These are phyloP conservation scores for Chlamydomonas sp. DNA, from an alignment of 139 green algal species.

Conservation along the genomic window DNA sequence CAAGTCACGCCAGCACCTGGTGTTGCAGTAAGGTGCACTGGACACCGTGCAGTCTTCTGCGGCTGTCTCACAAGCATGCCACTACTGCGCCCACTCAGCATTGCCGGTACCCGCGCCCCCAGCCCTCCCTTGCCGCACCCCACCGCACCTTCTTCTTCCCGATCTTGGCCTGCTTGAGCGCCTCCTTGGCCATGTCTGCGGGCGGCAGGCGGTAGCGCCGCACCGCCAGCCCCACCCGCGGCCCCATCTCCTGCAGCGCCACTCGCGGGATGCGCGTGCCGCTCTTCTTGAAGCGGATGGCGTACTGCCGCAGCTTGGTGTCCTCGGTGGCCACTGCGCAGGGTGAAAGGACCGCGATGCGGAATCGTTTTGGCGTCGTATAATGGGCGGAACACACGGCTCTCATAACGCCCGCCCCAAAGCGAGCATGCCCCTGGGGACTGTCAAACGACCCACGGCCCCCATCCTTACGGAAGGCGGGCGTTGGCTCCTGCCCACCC, in stretches of 20 bases:
- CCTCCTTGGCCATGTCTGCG: conserved; percentile 86
- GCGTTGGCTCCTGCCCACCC: no score
- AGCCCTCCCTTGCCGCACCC: not conserved
- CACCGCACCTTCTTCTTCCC: conserved; percentile 81
- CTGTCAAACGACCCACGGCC: no score
- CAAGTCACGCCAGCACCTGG: not conserved
- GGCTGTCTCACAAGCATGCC: no score
- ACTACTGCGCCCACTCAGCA: not conserved
- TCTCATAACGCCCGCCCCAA: no score
- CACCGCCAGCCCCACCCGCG: conserved; percentile 79
- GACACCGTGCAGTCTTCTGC: not conserved
- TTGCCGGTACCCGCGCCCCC: not conserved
- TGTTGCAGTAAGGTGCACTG: no score
- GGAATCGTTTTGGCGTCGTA: not conserved
- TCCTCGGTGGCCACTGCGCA: conserved; percentile 27
- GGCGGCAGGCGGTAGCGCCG: conserved; percentile 69
- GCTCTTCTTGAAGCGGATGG: conserved; percentile 81
- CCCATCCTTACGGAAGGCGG: no score
- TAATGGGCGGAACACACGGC: no score
- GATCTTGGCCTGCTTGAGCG: conserved; percentile 74
- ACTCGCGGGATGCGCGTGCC: conserved; percentile 76
- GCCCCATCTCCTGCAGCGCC: conserved; percentile 89
- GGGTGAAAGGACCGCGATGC: not conserved
- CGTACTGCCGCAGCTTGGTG: conserved; percentile 77
- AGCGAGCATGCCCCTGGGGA: no score